Percentiles rank a stretch among this genome's conserved stretches.
Conservation (phyloP, 257 asterid species). For the Euphrasia confusa region DNA sequence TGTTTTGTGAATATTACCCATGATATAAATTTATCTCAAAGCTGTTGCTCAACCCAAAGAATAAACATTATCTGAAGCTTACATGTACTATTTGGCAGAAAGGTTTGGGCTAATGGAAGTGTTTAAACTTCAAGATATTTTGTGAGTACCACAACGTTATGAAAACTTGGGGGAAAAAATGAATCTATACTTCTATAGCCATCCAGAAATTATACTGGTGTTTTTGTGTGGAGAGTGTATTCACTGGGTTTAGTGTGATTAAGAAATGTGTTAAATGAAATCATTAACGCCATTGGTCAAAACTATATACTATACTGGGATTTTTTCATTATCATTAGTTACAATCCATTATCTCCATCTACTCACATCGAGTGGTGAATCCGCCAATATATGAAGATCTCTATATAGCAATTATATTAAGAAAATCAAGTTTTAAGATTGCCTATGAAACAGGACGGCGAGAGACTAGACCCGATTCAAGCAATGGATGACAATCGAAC, state of each 20-base stretch:
- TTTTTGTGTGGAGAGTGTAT: conserved; percentile 6
- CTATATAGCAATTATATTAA: background rate
- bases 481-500: conserved; percentile 33
- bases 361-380: conserved; percentile 7
- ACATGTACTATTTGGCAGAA: background rate
- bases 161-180: background rate
- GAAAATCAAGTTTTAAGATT: conserved; percentile 27
- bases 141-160: background rate
- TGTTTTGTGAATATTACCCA: conserved; percentile 15
- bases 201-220: background rate
- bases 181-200: conserved; percentile 3
- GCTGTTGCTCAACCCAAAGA: conserved; percentile 1
- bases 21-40: background rate
- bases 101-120: background rate
- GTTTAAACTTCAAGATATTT: background rate
- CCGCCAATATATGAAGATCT: background rate
- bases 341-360: conserved; percentile 13
- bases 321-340: background rate
- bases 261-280: conserved; percentile 13
- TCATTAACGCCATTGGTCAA: background rate
- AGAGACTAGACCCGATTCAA: conserved; percentile 28
- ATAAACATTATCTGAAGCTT: conserved; percentile 13
- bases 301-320: background rate
- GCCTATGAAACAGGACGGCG: conserved; percentile 42
- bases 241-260: conserved; percentile 1